Evolutionary conservation across 2,329 filamentous ascomycete genomes (phyloP), one percentile per base, ranked within the genome.

Genomic region (Colletotrichum shisoi): DNA sequence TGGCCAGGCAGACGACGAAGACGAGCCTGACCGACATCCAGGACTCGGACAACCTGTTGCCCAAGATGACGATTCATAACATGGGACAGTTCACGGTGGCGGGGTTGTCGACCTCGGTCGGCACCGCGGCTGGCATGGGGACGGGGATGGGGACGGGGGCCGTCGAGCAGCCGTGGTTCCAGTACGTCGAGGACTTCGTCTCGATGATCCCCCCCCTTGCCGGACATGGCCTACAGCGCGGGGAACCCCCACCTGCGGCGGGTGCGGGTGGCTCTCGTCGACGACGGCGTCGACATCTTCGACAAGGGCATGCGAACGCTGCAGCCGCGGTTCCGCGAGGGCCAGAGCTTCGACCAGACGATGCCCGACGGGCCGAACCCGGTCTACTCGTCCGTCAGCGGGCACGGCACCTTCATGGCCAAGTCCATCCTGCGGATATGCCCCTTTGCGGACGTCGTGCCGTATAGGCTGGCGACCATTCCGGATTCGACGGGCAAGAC

Each of bases 261-360:
- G 27, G 46, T 77, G 60, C 73, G 71, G 19, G 70, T 80, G 4
- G 79, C 77, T 2, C 70, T 80, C 3, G 79, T 80, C 39, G 78
- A 81, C 57, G 78, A 80, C 34, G 78, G 78, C 2, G 73, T 79
- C 0, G 75, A 79, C 48, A 69, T 73, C 3, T 70, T 69, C 9
- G 70, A 74, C 8, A 17, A 59, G 9, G 34, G 19, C 3, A 49
- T 49, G 46, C 46, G 21, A 3, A 21, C 19, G 7, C 63, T 79
- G 2, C 62, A 74, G 8, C 68, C 67, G 27, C 71, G 62, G 7
- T 73, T 75, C 27, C 67, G 70, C 0, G 72, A 63, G 1, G 78
- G 78, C 0, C 54, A 63, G 3, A 75, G 71, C 3, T 78, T 77
- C 46, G 71, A 70, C 52, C 61, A 70, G 49, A 49, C 46, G 46